Evolutionary conservation across 2,329 filamentous ascomycete species (phyloP).

Genomic region (Cladophialophora yegresii): DNA sequence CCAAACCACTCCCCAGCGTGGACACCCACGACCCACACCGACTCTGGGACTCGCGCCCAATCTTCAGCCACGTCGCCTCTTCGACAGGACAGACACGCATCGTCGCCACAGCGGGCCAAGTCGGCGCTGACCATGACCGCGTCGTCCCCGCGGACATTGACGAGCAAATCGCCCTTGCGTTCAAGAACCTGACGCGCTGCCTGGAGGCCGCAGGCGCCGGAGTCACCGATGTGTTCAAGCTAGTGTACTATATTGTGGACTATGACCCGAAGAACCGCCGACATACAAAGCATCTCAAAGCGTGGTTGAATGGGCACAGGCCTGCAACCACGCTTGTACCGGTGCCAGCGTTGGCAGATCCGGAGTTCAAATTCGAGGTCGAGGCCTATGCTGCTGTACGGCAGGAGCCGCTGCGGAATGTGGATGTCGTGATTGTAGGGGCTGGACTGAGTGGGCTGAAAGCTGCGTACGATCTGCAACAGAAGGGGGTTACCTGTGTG

Average conservation of each 20-base stretch:
- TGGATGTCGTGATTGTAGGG: conserved; percentile 45
- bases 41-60: conserved; percentile 23
- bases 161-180: conserved; percentile 47
- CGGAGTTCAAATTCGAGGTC: conserved; percentile 49
- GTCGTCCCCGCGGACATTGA: conserved; percentile 44
- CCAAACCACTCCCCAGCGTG: conserved; percentile 20
- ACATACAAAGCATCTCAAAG: conserved; percentile 45
- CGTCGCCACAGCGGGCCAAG: conserved; percentile 41
- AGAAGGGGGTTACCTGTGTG: conserved; percentile 40
- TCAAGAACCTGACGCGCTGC: conserved; percentile 45
- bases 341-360: conserved; percentile 45
- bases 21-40: conserved; percentile 25
- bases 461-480: conserved; percentile 41
- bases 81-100: conserved; percentile 23
- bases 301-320: conserved; percentile 45
- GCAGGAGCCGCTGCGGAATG: conserved; percentile 48
- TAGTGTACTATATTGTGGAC: conserved; percentile 50
- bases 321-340: conserved; percentile 50
- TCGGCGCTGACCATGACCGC: conserved; percentile 41
- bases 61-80: conserved; percentile 28
- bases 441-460: conserved; percentile 46
- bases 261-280: conserved; percentile 45
- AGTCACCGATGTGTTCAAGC: conserved; percentile 46
- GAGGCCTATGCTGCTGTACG: conserved; percentile 61
- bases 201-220: conserved; percentile 44